Evolutionary conservation across 139 green algal species (phyloP), one percentile per base, ranked within the genome.

Genomic region (Eudorina sp.): DNA sequence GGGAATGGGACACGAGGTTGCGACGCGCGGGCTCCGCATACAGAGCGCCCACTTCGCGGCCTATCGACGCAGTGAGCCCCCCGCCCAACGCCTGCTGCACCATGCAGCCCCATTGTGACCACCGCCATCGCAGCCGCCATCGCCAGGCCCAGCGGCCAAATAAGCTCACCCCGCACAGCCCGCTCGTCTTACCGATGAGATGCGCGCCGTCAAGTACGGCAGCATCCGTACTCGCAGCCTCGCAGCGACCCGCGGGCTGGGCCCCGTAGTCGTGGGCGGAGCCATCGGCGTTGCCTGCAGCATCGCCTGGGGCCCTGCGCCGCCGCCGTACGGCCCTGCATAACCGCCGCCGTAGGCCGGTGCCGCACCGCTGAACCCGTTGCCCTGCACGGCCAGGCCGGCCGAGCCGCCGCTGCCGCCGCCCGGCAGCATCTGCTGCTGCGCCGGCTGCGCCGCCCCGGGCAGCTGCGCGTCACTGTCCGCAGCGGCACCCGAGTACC

Each of bases 191-290:
- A 84, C 85, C 85, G 76, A 80, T 2, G 86, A 90, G 48, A 90
- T 85, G 25, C 86, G 51, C 25, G 86, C 64, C 23, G 68, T 76
- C 4, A 93, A 60, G 88, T 90, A 93, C n/a, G 90, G 90, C 69
- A 93, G 83, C 90, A 93, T 93, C 36, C 90, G 90, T 69, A 93
- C 90, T 23, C 90, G 69, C 69, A 93, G 46, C 60, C 90, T 53
- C 25, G 90, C 90, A 1, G 88, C 87, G 9, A 64, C 45, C 6
- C 89, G 46, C 18, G 72, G 51, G 41, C 72, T 89, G 21, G 51
- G 72, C 18, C 53, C 84, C 5, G 64, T 27, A 18, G 18, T n/a
- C n/a, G n/a, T 19, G 3, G 45, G 38, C 21, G 51, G 69, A 14
- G 53, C 53, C 43, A 48, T 76, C n/a, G 53, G n/a, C 38, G n/a